Evolutionary conservation across 108 stramenopile species (phyloP), one percentile per base, ranked within the genome.

Genomic region (Tribonema minus): DNA sequence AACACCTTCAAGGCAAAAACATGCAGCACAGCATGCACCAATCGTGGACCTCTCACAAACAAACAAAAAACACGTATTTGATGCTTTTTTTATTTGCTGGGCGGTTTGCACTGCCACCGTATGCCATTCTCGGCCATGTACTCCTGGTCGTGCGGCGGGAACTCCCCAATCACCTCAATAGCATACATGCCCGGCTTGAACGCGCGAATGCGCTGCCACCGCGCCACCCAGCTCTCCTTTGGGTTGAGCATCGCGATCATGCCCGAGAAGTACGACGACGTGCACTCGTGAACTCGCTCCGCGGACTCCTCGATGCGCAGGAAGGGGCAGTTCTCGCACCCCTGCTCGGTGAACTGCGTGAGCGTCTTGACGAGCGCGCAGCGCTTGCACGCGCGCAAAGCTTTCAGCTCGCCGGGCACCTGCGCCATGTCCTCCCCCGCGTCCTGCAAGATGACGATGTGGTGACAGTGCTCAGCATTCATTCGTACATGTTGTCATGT

Each of bases 321-420:
- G 68, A 84, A 84, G 30, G 35, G 70, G 68, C 84, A 84, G 68
- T 84, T 84, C 36, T 84, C 84, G 78, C 84, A 84, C 28, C 84
- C 84, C 26, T 70, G 7, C 36, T 83, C 36, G 29, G 58, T 66
- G 38, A 84, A 84, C 82, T 84, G 68, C n/a, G 67, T 39, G n/a
- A 58, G 30, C 26, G 66, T 0, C 37, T 83, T 83, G 6, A 83
- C 76, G 7, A 84, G 84, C 25, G 74, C 69, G 66, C 70, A 80
- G 25, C 81, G 81, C 41, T 84, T 81, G 69, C 74, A 77, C 54
- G 81, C 80, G 7, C 77, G 68, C 3, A 79, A 64, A n/a, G 67
- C 77, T 36, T 79, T 79, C 59, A 61, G 39, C 39, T 54, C 30
- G 34, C 58, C 60, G 26, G 77, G 77, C 31, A 63, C 58, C n/a